Conservation (phyloP, 1,139 yeast species). For the Blastobotrys apis region DNA sequence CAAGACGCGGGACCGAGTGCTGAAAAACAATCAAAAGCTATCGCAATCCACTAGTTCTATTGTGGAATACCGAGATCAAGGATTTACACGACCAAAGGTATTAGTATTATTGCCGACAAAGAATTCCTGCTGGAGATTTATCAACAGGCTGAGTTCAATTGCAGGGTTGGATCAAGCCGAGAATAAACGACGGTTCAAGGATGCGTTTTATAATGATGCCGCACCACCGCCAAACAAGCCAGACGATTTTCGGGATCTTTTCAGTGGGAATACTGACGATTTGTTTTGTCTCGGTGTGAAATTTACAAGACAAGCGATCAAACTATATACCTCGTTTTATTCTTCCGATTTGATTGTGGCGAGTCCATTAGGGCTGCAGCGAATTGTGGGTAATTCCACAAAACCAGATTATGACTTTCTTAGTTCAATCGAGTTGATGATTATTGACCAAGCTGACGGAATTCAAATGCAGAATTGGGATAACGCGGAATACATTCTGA, state of each 20-base stretch:
- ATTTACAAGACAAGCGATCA: constrained; percentile 81
- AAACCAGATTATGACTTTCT: constrained; percentile 59
- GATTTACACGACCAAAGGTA: constrained; percentile 90
- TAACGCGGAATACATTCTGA: constrained; percentile 63
- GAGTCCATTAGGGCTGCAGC: constrained; percentile 85
- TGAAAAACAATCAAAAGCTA: constrained; percentile 67
- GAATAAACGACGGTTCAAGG: constrained; percentile 68
- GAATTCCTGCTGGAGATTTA: constrained; percentile 66
- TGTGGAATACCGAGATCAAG: constrained; percentile 65
- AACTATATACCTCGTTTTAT: constrained; percentile 79
- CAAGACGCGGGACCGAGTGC: constrained; percentile 77
- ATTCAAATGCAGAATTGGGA: constrained; percentile 94
- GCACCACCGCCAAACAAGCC: constrained; percentile 61
- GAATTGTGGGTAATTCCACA: constrained; percentile 58
- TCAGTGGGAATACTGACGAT: constrained; percentile 89
- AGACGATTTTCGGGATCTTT: constrained; percentile 71
- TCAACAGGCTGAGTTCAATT: constrained; percentile 56
- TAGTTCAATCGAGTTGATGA: constrained; percentile 77
- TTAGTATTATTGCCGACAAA: constrained; percentile 81
- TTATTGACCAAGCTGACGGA: constrained; percentile 81
- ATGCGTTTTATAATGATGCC: constrained; percentile 58
- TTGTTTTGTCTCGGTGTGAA: constrained; percentile 86
- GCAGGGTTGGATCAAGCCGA: constrained; percentile 74
- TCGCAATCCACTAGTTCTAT: constrained; percentile 39
- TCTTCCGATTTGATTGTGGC: constrained; percentile 84